Percentiles rank a stretch among this genome's conserved stretches.
Evolutionary conservation across 352 stramenopile genomes (phyloP).

Genomic region (Phytophthora pluvialis): DNA sequence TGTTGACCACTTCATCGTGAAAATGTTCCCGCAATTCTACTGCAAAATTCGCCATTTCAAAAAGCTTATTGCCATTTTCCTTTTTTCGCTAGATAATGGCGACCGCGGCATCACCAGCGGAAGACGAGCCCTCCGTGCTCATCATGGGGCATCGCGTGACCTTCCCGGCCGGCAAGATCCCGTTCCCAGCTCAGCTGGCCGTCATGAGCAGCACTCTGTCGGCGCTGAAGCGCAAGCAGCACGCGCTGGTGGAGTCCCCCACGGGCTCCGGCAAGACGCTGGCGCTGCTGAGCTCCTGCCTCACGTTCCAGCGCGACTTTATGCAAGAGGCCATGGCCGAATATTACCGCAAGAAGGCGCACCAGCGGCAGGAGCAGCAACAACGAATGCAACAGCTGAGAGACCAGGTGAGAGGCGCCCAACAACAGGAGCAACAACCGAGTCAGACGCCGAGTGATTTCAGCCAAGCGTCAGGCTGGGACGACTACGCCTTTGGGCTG

Average conservation of each 20-base stretch:
- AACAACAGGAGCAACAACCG: slow-evolving; percentile 12
- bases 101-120: background rate
- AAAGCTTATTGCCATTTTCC: slow-evolving; percentile 1
- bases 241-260: slow-evolving; percentile 83
- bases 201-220: slow-evolving; percentile 86
- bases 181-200: slow-evolving; percentile 83
- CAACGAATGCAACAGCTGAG: slow-evolving; percentile 11
- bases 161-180: slow-evolving; percentile 75
- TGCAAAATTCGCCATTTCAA: slow-evolving; percentile 14
- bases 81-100: slow-evolving; percentile 12
- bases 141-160: slow-evolving; percentile 85
- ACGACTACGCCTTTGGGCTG: slow-evolving; percentile 37
- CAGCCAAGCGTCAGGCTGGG: slow-evolving; percentile 15
- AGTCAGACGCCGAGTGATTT: slow-evolving; percentile 1
- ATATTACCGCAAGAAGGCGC: slow-evolving; percentile 22
- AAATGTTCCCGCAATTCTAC: background rate
- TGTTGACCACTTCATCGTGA: too few species aligned
- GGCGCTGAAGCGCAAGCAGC: slow-evolving; percentile 74
- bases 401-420: slow-evolving; percentile 12
- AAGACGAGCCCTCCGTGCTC: slow-evolving; percentile 51
- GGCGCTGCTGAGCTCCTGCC: slow-evolving; percentile 78
- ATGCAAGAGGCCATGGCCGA: slow-evolving; percentile 45
- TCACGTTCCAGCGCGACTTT: slow-evolving; percentile 75
- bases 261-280: slow-evolving; percentile 87
- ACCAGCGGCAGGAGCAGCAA: slow-evolving; percentile 12